These are phyloP conservation scores for Microbotryum scabiosae DNA, from an alignment of 1,284 basidiomycete species.

Conservation along the genomic window DNA sequence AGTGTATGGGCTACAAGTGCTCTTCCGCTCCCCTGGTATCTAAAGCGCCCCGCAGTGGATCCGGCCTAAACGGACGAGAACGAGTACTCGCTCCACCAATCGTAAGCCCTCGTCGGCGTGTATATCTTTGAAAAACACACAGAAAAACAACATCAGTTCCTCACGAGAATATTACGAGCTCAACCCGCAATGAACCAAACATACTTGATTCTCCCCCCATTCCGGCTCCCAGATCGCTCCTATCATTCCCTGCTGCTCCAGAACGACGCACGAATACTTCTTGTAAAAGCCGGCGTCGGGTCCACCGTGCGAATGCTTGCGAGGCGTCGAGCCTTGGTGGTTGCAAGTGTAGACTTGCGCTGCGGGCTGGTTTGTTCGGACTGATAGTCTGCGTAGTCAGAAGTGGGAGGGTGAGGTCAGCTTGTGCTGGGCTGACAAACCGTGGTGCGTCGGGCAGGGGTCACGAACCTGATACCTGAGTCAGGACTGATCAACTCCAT, in stretches of 20 bases:
- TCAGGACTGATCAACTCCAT: constrained; percentile 46
- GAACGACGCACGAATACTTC: constrained; percentile 46
- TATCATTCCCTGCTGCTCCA: constrained; percentile 48
- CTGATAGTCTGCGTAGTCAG: constrained; percentile 15
- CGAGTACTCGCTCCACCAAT: constrained; percentile 18
- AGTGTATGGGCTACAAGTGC: too few species aligned
- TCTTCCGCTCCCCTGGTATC: too few species aligned
- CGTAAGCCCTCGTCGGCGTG: not conserved
- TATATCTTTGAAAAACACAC: not conserved
- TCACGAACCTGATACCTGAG: constrained; percentile 47
- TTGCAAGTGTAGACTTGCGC: constrained; percentile 48
- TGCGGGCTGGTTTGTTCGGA: constrained; percentile 50
- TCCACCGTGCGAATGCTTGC: constrained; percentile 47
- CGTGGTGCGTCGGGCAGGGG: too few species aligned
- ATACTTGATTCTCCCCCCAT: constrained; percentile 46
- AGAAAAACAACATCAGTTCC: too few species aligned
- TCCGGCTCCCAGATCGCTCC: constrained; percentile 49
- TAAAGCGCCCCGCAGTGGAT: not conserved
- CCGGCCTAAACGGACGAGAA: not conserved
- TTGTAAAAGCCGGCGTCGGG: constrained; percentile 40
- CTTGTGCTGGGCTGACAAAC: too few species aligned
- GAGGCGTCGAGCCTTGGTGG: constrained; percentile 41
- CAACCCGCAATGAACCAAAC: constrained; percentile 12
- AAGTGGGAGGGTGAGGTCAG: not conserved
- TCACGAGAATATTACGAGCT: too few species aligned